These are phyloP conservation scores for Paecilomyces formosus DNA, from an alignment of 2,329 filamentous ascomycete genomes.

Conservation along the genomic window DNA sequence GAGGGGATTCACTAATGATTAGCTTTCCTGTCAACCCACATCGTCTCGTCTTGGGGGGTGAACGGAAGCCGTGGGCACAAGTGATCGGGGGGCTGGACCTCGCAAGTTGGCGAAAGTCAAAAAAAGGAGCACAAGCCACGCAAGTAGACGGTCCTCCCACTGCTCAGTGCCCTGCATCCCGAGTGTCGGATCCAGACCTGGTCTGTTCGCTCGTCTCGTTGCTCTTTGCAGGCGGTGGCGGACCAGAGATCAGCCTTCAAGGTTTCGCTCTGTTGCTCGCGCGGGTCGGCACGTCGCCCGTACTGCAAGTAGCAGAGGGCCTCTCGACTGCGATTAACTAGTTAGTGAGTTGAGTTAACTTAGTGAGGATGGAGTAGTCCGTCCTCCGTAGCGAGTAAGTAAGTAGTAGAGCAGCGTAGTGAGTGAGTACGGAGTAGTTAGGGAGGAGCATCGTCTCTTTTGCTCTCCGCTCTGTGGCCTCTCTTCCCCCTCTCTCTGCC, in stretches of 20 bases:
- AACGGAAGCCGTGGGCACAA: conserved; percentile 1
- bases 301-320: not conserved
- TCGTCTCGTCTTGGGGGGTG: conserved; percentile 8
- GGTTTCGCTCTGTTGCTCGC: not conserved
- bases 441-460: not conserved
- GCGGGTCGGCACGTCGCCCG: not conserved
- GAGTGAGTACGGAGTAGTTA: not conserved
- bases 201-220: not conserved
- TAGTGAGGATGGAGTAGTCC: no score
- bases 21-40: conserved; percentile 8
- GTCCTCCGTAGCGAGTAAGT: no score
- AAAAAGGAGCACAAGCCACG: not conserved
- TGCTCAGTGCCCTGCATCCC: not conserved
- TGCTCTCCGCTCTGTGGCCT: not conserved
- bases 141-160: not conserved
- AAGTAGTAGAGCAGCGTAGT: not conserved
- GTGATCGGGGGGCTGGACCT: not conserved
- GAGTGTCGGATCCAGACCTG: not conserved
- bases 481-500: not conserved
- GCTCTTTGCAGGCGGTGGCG: not conserved
- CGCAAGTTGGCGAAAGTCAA: not conserved
- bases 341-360: no score
- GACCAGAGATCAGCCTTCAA: not conserved
- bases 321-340: no score
- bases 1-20: conserved; percentile 15